Percentiles rank a stretch among this genome's conserved stretches.
phyloP scores from a whole-genome alignment of 768 basidiomycete species.

The Pleurotus citrinopileatus region DNA sequence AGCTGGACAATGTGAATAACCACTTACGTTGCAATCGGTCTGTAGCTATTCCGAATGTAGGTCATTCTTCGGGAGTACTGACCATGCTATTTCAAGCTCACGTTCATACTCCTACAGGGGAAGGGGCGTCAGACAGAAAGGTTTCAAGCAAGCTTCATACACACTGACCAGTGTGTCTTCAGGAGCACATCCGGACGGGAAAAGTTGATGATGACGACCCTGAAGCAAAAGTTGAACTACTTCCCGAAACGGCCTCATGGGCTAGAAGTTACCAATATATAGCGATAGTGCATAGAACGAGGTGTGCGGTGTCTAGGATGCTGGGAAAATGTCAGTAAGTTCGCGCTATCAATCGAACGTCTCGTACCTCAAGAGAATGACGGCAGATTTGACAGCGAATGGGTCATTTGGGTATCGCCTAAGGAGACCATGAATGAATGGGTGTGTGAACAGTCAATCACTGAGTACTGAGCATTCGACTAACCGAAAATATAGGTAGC shows the following conservation, averaged over 20 bases:
- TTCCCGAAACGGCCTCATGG: neutral
- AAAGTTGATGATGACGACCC: conserved; percentile 47
- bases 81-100: too few species aligned
- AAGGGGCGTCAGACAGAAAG: too few species aligned
- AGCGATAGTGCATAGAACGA: conserved; percentile 39
- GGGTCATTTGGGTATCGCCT: conserved; percentile 41
- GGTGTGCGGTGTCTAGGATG: conserved; percentile 41
- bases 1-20: neutral
- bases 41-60: conserved; percentile 37
- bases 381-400: neutral
- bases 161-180: conserved; percentile 38
- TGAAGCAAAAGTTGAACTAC: conserved; percentile 16
- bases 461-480: neutral
- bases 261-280: conserved; percentile 37
- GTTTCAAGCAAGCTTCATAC: neutral
- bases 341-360: neutral
- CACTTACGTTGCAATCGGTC: conserved; percentile 47
- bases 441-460: too few species aligned
- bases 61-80: too few species aligned
- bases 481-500: conserved; percentile 42
- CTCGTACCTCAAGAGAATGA: neutral
- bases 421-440: neutral
- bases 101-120: conserved; percentile 44
- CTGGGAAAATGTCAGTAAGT: conserved; percentile 16
- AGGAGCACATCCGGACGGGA: conserved; percentile 31